These are phyloP conservation scores for Plectosphaerella sp. DNA, from an alignment of 2,329 filamentous ascomycete genomes.

Conservation along the genomic window DNA sequence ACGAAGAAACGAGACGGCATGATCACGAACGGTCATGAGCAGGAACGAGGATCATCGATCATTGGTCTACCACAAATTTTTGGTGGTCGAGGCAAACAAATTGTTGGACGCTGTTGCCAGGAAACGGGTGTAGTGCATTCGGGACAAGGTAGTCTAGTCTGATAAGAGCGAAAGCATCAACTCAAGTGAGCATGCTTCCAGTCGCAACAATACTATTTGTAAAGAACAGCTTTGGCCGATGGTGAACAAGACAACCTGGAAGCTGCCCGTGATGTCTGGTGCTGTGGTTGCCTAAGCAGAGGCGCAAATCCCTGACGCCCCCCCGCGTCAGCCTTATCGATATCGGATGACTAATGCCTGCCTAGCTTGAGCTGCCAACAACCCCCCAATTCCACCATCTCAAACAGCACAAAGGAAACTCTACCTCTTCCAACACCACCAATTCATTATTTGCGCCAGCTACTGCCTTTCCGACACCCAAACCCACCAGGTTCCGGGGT, in stretches of 20 bases:
- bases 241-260: too few species aligned
- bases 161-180: background rate
- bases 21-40: conserved; percentile 5
- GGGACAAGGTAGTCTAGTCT: background rate
- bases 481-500: too few species aligned
- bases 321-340: background rate
- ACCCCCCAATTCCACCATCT: background rate
- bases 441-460: background rate
- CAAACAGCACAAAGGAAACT: background rate
- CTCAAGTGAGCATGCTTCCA: background rate
- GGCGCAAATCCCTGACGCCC: background rate
- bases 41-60: conserved; percentile 4
- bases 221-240: too few species aligned
- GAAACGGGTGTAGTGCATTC: background rate
- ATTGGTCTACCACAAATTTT: background rate
- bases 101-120: background rate
- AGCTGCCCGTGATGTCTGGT: too few species aligned
- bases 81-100: background rate
- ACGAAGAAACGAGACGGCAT: conserved; percentile 20
- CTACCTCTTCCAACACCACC: background rate
- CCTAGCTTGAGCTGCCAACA: background rate
- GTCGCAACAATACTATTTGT: background rate
- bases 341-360: background rate
- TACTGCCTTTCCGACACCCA: too few species aligned
- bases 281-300: background rate